Conservation (phyloP, 2,329 filamentous ascomycete species). For the Trichoderma guizhouense region DNA sequence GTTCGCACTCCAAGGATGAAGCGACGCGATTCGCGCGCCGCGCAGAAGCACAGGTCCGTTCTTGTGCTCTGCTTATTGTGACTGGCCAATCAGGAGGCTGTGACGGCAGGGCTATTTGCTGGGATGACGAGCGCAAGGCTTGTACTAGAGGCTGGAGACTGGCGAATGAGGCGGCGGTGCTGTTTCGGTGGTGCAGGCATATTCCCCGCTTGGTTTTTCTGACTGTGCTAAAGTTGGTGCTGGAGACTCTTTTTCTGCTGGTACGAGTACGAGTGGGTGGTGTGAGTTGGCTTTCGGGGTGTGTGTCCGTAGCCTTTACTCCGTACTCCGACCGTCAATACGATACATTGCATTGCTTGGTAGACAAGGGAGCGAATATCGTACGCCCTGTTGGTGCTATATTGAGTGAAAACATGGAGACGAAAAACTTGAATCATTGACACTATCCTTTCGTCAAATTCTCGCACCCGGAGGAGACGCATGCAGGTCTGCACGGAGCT, state of each 20-base stretch:
- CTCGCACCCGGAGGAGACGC: not conserved
- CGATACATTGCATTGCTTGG: not conserved
- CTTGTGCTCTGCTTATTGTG: not conserved
- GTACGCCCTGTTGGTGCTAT: not conserved
- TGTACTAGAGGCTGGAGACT: not conserved
- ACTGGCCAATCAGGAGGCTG: not conserved
- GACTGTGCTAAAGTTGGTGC: not conserved
- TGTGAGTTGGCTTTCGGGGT: not conserved
- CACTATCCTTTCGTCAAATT: not conserved
- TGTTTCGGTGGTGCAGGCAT: slow-evolving; percentile 4
- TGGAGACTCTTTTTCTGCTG: not conserved
- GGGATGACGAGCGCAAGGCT: slow-evolving; percentile 12
- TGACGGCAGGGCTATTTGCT: not conserved
- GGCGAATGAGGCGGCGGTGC: not conserved
- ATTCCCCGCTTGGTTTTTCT: not conserved
- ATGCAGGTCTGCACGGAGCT: not conserved
- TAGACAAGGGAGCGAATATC: not conserved
- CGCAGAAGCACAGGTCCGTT: not conserved
- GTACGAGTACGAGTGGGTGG: not conserved
- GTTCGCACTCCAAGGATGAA: slow-evolving; percentile 8
- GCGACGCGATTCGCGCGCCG: slow-evolving; percentile 13
- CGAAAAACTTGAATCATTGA: not conserved
- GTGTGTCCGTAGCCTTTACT: not conserved
- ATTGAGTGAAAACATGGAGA: not conserved
- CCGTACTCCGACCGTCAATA: too few relatives aligned